phyloP scores from a whole-genome alignment of 192 early-diverging fungal genomes.

The Coemansia brasiliensis region DNA sequence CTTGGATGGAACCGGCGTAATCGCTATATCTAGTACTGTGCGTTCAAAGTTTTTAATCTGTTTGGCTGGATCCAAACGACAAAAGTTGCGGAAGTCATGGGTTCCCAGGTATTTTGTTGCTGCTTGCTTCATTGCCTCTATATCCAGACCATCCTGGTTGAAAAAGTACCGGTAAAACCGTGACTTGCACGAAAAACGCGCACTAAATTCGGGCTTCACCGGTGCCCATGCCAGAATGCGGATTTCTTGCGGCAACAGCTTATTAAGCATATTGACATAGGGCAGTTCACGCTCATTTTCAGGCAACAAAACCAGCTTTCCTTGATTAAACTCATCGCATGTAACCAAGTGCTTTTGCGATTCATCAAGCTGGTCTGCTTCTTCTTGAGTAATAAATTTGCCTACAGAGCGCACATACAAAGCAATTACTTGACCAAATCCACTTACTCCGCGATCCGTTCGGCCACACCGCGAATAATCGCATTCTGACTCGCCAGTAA shows the following conservation, averaged over 20 bases:
- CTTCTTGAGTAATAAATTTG: slow-evolving; percentile 36
- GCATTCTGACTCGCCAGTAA: slow-evolving; percentile 65
- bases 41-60: slow-evolving; percentile 78
- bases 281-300: slow-evolving; percentile 61
- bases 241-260: slow-evolving; percentile 83
- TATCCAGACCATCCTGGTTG: slow-evolving; percentile 60
- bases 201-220: slow-evolving; percentile 72
- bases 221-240: slow-evolving; percentile 91
- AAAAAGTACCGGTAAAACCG: slow-evolving; percentile 95
- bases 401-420: slow-evolving; percentile 72
- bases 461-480: slow-evolving; percentile 82
- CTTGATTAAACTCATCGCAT: slow-evolving; percentile 27
- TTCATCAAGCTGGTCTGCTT: slow-evolving; percentile 34
- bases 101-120: slow-evolving; percentile 70
- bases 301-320: slow-evolving; percentile 23
- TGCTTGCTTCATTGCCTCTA: slow-evolving; percentile 74
- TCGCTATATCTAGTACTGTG: slow-evolving; percentile 63
- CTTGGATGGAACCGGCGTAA: slow-evolving; percentile 51
- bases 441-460: slow-evolving; percentile 87
- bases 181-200: slow-evolving; percentile 80
- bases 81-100: slow-evolving; percentile 95
- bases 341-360: slow-evolving; percentile 10
- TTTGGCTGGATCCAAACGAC: slow-evolving; percentile 88
- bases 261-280: slow-evolving; percentile 82
- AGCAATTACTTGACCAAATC: slow-evolving; percentile 85